Evolutionary conservation across 345 rosid genomes (phyloP).

Genomic region (Dipteronia dyeriana): DNA sequence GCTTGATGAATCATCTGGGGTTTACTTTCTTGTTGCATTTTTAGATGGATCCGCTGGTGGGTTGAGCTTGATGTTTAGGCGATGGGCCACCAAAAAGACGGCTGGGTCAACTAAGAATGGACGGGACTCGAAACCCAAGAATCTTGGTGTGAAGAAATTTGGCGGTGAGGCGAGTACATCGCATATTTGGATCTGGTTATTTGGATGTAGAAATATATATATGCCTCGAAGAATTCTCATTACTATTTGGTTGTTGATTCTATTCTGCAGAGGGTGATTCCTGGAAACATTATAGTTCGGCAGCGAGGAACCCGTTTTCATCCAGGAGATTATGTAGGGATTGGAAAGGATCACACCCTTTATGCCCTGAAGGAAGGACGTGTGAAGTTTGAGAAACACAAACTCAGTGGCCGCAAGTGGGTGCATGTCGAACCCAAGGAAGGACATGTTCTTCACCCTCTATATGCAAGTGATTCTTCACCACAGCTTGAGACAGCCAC

Average conservation of each 20-base stretch:
- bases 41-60: constrained; percentile 61
- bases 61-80: constrained; percentile 64
- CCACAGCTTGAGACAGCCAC: constrained; percentile 33
- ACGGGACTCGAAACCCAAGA: constrained; percentile 81
- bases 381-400: constrained; percentile 71
- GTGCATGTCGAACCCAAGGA: constrained; percentile 71
- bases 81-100: constrained; percentile 85
- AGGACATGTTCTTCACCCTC: constrained; percentile 79
- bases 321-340: constrained; percentile 84
- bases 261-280: constrained; percentile 62
- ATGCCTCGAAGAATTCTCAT: not conserved
- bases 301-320: constrained; percentile 85
- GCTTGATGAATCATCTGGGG: not conserved
- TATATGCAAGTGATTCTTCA: constrained; percentile 41
- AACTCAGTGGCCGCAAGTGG: constrained; percentile 73
- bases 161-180: constrained; percentile 72
- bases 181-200: not conserved
- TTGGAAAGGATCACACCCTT: constrained; percentile 75
- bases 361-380: constrained; percentile 71
- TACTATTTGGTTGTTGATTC: constrained; percentile 12
- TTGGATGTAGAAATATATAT: not conserved
- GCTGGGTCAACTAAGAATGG: constrained; percentile 94
- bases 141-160: constrained; percentile 93
- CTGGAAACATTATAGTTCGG: constrained; percentile 84
- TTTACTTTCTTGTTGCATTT: constrained; percentile 7